Conservation (phyloP, 257 asterid species). For the Gentiana dahurica region DNA sequence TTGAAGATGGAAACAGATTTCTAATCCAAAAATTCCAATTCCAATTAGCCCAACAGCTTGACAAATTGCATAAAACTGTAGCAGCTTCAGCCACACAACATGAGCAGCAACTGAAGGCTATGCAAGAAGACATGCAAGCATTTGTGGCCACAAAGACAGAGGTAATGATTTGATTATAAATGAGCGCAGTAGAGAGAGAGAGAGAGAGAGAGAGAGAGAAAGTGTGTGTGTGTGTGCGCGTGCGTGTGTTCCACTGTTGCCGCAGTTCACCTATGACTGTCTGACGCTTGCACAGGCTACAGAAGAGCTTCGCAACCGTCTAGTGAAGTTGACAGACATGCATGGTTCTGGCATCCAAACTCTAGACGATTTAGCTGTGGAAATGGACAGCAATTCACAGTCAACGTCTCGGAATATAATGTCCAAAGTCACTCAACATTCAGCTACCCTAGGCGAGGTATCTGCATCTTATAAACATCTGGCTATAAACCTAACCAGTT, state of each 20-base stretch:
- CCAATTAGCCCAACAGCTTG: conserved; percentile 83
- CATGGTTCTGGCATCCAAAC: conserved; percentile 74
- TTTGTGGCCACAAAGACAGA: conserved; percentile 79
- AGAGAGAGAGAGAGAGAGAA: too few species aligned
- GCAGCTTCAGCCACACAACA: conserved; percentile 89
- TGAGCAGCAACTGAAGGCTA: conserved; percentile 72
- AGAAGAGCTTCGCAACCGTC: conserved; percentile 63
- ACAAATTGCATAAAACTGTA: conserved; percentile 66
- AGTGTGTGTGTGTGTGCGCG: too few species aligned
- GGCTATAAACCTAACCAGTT: too few species aligned
- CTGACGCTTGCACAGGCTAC: conserved; percentile 46
- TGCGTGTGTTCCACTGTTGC: conserved; percentile 1
- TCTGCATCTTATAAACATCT: conserved; percentile 13
- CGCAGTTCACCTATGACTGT: not conserved
- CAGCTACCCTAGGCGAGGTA: conserved; percentile 77
- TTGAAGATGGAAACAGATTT: conserved; percentile 76
- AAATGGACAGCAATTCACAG: conserved; percentile 62
- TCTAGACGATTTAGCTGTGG: conserved; percentile 70
- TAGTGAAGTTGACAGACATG: conserved; percentile 61
- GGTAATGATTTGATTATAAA: conserved; percentile 26
- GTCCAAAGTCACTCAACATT: conserved; percentile 80
- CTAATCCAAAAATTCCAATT: conserved; percentile 73
- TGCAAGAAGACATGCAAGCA: conserved; percentile 95
- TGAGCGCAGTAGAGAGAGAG: not conserved
- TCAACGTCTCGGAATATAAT: conserved; percentile 63